Conservation (phyloP, 305 asterid species). For the Solanum chacoense region DNA sequence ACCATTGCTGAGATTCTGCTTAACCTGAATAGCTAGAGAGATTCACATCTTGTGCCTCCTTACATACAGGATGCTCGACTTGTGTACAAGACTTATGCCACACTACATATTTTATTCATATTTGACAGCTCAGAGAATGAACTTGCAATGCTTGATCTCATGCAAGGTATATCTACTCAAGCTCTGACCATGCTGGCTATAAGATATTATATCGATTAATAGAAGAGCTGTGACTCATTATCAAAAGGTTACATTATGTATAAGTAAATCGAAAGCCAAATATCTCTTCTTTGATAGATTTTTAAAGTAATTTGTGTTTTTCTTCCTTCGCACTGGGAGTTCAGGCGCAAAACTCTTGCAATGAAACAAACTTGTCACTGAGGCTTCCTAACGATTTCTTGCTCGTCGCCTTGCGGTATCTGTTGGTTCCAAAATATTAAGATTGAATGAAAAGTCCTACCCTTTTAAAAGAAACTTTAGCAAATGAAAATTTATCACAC, state of each 20-base stretch:
- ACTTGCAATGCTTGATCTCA: constrained; percentile 94
- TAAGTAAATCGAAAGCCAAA: background rate
- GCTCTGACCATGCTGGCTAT: background rate
- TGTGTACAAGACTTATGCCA: constrained; percentile 84
- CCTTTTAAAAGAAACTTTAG: background rate
- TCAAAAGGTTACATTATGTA: background rate
- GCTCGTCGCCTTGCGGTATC: background rate
- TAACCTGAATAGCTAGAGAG: background rate
- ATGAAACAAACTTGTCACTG: background rate
- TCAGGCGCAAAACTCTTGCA: background rate
- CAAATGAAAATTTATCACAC: background rate
- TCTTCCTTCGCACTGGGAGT: background rate
- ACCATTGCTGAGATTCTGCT: background rate
- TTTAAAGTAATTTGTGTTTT: background rate
- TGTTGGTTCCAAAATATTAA: background rate
- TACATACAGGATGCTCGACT: constrained; percentile 62
- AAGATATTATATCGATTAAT: background rate
- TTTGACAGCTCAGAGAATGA: constrained; percentile 82
- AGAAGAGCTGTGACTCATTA: background rate
- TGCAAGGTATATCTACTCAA: constrained; percentile 65
- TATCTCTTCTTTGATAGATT: background rate
- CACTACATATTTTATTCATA: constrained; percentile 68
- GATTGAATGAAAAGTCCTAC: background rate
- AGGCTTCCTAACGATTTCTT: background rate
- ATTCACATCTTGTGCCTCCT: background rate